Base-by-base conservation (phyloP, 352 stramenopile species). In the Peronosclerospora sorghi region DNA sequence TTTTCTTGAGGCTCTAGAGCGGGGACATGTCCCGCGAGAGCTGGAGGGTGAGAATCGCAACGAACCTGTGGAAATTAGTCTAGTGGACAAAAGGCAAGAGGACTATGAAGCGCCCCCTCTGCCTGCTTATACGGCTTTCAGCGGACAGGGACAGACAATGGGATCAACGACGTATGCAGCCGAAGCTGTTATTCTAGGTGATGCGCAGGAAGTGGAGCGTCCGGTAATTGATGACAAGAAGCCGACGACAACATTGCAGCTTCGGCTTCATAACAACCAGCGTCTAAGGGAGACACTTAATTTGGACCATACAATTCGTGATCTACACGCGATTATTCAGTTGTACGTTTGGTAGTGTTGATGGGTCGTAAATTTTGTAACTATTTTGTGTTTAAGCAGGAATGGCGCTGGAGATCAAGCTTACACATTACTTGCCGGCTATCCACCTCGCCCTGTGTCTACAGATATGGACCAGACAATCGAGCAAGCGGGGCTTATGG, bases 391-490 rank as follows among this genome's bases (percentile, higher is more conserved):
- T 35, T 17, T 7, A 35, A n/a, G 13, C 20, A 92, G 78, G 34
- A 86, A 88, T 34, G 68, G 73, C n/a, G 80, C 73, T 6, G 78
- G 62, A 7, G 59, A 36, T 5, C 66, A 83, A 51, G 55, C 79
- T 35, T 98, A 97, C 62, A 83, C 86, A 19, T 66, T 98, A 20
- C 67, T 96, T 21, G 71, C 81, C 9, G 93, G 93, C 2, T 98
- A 95, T 62, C 93, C 91, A 7, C 93, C 93, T 0, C 78, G 76
- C 18, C 76, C 83, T 1, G 68, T 98, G 43, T 73, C 83, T 12
- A 70, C 57, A 17, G 73, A 97, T 55, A 62, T 94, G 46, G 63
- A 69, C 13, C 64, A 75, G 48, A 97, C 85, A 5, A 76, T 98
- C 39, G 81, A 97, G 21, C 71, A 71, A 14, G 89, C 89, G 1